Evolutionary conservation across 1,139 yeast species (phyloP).

Genomic region (Blastobotrys buckinghamii): DNA sequence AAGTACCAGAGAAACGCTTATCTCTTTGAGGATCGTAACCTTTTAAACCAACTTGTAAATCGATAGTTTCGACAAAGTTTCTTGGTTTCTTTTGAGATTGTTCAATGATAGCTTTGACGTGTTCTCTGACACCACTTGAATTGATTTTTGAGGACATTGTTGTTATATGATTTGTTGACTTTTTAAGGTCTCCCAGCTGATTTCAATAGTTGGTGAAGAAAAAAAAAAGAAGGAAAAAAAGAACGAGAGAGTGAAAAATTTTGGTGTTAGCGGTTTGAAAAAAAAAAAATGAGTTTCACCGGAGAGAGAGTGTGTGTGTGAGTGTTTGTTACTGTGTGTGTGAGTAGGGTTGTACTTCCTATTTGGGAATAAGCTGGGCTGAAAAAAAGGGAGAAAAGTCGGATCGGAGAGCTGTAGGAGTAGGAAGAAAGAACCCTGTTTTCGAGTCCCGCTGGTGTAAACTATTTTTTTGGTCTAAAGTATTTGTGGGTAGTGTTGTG

Average conservation of each 20-base stretch:
- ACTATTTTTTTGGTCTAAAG: too few species aligned
- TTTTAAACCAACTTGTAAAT: constrained; percentile 99
- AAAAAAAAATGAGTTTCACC: too few species aligned
- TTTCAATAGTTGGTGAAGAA: constrained; percentile 9
- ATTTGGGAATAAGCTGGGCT: too few species aligned
- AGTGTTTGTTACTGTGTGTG: too few species aligned
- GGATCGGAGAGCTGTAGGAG: too few species aligned
- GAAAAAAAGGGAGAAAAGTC: too few species aligned
- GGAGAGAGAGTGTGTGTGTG: too few species aligned
- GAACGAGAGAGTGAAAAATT: constrained; percentile 1
- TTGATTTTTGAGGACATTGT: constrained; percentile 85
- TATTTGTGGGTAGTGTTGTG: too few species aligned
- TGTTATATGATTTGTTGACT: constrained; percentile 14
- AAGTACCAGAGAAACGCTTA: constrained; percentile 99
- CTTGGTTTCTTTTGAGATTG: constrained; percentile 94
- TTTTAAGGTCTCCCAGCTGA: constrained; percentile 10
- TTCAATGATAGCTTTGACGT: constrained; percentile 89
- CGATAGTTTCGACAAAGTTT: constrained; percentile 99
- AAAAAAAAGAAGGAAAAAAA: constrained; percentile 2
- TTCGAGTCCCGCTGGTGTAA: too few species aligned
- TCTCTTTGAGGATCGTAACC: constrained; percentile 99
- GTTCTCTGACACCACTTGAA: constrained; percentile 90
- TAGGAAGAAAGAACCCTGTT: too few species aligned
- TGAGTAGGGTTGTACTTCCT: neutral
- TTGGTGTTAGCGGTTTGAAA: neutral